phyloP scores from a whole-genome alignment of 2,329 filamentous ascomycete species.

The Macrophomina tecta region DNA sequence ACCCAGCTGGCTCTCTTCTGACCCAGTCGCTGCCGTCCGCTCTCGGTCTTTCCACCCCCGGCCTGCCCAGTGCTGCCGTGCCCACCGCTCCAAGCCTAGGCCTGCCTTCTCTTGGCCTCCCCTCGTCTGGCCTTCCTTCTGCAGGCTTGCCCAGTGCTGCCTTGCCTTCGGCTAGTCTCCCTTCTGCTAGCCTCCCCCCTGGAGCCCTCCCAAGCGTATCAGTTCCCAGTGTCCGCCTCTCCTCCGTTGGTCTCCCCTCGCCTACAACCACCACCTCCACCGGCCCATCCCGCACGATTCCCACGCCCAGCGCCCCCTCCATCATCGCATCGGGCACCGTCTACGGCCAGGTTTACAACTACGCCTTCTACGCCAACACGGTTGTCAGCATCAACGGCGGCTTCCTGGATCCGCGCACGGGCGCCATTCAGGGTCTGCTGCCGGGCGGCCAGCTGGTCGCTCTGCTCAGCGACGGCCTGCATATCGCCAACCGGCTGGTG shows the following conservation, averaged over 20 bases:
- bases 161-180: background rate
- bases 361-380: constrained; percentile 27
- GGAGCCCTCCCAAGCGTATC: background rate
- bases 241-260: background rate
- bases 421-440: constrained; percentile 19
- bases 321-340: constrained; percentile 24
- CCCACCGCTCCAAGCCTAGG: background rate
- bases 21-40: background rate
- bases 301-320: background rate
- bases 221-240: background rate
- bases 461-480: constrained; percentile 19
- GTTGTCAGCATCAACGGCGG: constrained; percentile 25
- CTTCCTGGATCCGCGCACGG: constrained; percentile 24
- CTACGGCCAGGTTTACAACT: constrained; percentile 27
- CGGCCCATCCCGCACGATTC: background rate
- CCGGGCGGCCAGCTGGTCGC: constrained; percentile 24
- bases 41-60: background rate
- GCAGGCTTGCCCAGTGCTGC: background rate
- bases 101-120: background rate
- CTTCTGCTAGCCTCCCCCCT: background rate
- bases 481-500: constrained; percentile 26
- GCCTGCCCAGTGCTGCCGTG: background rate
- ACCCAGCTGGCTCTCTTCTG: background rate
- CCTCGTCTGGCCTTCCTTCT: background rate
- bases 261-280: background rate